phyloP scores from a whole-genome alignment of 1,139 yeast genomes.

The Geotrichum cucujoidarum region DNA sequence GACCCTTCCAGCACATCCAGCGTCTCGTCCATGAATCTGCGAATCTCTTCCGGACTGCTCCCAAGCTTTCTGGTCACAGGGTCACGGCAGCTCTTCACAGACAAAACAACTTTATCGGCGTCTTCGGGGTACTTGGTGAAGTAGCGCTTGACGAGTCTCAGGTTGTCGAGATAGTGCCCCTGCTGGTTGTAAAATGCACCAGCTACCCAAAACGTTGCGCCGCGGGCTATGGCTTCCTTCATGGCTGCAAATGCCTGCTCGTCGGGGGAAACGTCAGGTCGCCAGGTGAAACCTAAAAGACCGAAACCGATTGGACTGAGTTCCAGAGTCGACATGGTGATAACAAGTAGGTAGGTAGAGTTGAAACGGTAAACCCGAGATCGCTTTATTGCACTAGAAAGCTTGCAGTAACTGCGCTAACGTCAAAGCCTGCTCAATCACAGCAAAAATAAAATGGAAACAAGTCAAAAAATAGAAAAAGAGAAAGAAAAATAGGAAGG shows the following conservation, averaged over 20 bases:
- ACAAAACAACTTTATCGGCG: constrained; percentile 49
- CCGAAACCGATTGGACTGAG: constrained; percentile 48
- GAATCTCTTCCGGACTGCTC: constrained; percentile 47
- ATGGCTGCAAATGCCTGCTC: constrained; percentile 47
- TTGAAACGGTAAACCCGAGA: no score
- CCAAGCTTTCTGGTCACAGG: constrained; percentile 41
- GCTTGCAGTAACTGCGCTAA: no score
- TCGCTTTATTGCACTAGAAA: no score
- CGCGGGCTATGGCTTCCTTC: constrained; percentile 46
- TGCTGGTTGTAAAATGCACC: constrained; percentile 74
- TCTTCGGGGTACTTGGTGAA: constrained; percentile 53
- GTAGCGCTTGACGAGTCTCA: constrained; percentile 53
- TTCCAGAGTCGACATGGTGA: no score
- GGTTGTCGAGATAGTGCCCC: constrained; percentile 43
- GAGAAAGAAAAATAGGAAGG: no score
- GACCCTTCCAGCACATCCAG: constrained; percentile 43
- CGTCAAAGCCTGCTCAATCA: no score
- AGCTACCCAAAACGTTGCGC: constrained; percentile 58
- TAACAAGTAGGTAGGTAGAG: no score
- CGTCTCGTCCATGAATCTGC: constrained; percentile 48
- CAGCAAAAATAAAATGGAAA: no score
- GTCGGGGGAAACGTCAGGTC: constrained; percentile 43
- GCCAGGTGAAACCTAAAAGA: constrained; percentile 60
- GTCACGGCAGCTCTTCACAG: constrained; percentile 63
- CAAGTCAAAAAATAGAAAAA: no score